Percentiles rank a stretch among this genome's conserved stretches.
Conservation (phyloP, 768 basidiomycete species). For the Gelatoporia subvermispora region DNA sequence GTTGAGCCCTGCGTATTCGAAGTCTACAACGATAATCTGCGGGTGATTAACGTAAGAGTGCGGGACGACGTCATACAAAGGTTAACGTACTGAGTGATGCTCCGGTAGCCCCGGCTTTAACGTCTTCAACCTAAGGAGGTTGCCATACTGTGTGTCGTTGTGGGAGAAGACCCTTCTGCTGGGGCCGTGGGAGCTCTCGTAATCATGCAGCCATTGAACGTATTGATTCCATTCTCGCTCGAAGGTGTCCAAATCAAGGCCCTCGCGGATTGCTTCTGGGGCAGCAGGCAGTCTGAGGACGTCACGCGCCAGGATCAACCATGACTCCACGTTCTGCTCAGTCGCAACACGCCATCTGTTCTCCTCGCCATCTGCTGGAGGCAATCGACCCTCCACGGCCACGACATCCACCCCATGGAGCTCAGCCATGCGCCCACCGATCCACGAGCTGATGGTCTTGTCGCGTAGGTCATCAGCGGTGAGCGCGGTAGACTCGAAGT, state of each 20-base stretch:
- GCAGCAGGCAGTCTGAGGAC: conserved; percentile 65
- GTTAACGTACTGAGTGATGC: conserved; percentile 61
- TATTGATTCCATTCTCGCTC: conserved; percentile 63
- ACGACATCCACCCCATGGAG: conserved; percentile 88
- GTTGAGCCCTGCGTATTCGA: conserved; percentile 93
- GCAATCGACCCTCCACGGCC: conserved; percentile 47
- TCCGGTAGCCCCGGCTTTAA: conserved; percentile 53
- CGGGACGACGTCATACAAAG: background rate
- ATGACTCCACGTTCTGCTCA: conserved; percentile 61
- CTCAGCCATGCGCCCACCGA: conserved; percentile 94
- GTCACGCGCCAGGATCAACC: conserved; percentile 66
- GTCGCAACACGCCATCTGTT: conserved; percentile 54
- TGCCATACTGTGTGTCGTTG: conserved; percentile 96
- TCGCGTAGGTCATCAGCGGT: conserved; percentile 75
- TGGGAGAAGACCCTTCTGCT: conserved; percentile 78
- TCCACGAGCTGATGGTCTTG: conserved; percentile 71
- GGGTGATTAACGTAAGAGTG: conserved; percentile 13
- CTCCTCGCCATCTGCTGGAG: conserved; percentile 34
- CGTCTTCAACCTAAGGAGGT: conserved; percentile 69
- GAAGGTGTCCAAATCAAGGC: conserved; percentile 65
- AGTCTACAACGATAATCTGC: conserved; percentile 93
- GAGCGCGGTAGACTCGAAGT: conserved; percentile 84
- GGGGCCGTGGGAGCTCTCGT: conserved; percentile 52
- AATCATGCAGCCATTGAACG: conserved; percentile 59
- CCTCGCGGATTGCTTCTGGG: conserved; percentile 37